Evolutionary conservation across 2,329 filamentous ascomycete species (phyloP), one percentile per base, ranked within the genome.

Genomic region (Trichoderma sp.): DNA sequence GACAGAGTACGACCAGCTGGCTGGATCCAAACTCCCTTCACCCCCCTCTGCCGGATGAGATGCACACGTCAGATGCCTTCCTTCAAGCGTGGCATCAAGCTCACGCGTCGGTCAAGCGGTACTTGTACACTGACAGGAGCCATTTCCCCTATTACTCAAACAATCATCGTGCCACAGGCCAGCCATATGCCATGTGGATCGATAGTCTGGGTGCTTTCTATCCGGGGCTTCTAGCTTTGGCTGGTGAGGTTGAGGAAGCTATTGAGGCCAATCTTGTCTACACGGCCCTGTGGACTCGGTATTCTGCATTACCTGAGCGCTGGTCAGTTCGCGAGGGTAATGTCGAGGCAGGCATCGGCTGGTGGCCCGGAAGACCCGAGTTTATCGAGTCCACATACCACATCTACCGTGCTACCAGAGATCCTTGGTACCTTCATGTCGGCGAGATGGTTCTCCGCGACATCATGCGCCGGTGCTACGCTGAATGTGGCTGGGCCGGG

Each of bases 331-430:
- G 90, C 65, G 93, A 94, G 28, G 92, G 92, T 32, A 90, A 91
- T 69, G 91, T 98, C 61, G 96, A 98, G 79, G 90, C 91, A 21
- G 93, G 94, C 11, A 88, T 98, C 30, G 90, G 92, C 12, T 98
- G 96, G 94, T 99, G 97, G 93, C 94, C 94, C 12, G 93, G 97
- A 26, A 90, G 96, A 28, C 96, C 96, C 6, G 96, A 99, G 80
- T 98, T 98, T 79, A 94, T 98, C 76, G 96, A 99, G 82, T 98
- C 94, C 1, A 97, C 93, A 0, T 99, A 97, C 82, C 93, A 98
- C 78, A 85, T 99, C n/a, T 98, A 97, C 80, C 91, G 93, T 65
- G 95, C 95, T 2, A 98, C 96, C 0, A 89, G 91, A 76, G 96
- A 99, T 80, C 95, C 95, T 0, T 99, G 95, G 95, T 98, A 98